These are phyloP conservation scores for Cytospora paraplurivora DNA, from an alignment of 2,329 filamentous ascomycete genomes.

Conservation along the genomic window DNA sequence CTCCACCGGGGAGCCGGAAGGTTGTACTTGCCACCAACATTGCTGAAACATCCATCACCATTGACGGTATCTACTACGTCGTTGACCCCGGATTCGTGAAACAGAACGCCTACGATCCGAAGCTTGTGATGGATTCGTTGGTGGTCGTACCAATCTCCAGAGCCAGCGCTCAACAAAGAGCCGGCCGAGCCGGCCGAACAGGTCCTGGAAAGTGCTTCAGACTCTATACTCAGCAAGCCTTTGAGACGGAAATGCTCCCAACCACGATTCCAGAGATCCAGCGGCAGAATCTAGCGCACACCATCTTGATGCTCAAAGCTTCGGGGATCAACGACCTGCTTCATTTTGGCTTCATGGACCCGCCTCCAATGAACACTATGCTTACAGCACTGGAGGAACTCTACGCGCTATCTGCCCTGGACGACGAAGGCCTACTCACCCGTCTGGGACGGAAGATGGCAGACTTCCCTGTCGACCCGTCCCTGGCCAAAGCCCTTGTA, in stretches of 20 bases:
- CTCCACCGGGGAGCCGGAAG: constrained; percentile 82
- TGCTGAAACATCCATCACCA: constrained; percentile 95
- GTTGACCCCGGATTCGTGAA: constrained; percentile 98
- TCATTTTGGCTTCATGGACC: constrained; percentile 99
- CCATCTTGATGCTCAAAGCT: constrained; percentile 96
- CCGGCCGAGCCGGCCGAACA: constrained; percentile 89
- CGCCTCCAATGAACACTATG: constrained; percentile 96
- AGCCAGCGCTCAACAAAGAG: constrained; percentile 92
- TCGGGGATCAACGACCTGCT: constrained; percentile 99
- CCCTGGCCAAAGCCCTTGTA: constrained; percentile 87
- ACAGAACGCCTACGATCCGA: constrained; percentile 95
- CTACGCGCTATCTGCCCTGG: constrained; percentile 86
- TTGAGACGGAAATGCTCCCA: constrained; percentile 94
- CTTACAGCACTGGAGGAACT: constrained; percentile 93
- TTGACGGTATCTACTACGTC: constrained; percentile 97
- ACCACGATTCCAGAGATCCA: constrained; percentile 97
- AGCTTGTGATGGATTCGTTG: constrained; percentile 95
- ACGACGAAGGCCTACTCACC: constrained; percentile 93
- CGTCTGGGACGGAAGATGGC: constrained; percentile 95
- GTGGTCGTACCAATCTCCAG: constrained; percentile 96
- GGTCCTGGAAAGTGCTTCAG: constrained; percentile 96
- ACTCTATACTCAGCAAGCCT: constrained; percentile 92
- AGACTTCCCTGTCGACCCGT: constrained; percentile 96
- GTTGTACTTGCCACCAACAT: constrained; percentile 99
- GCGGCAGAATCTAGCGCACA: constrained; percentile 86